Percentiles rank a stretch among this genome's conserved stretches.
These are phyloP conservation scores for Salvia splendens DNA, from an alignment of 257 asterid species.

Conservation along the genomic window DNA sequence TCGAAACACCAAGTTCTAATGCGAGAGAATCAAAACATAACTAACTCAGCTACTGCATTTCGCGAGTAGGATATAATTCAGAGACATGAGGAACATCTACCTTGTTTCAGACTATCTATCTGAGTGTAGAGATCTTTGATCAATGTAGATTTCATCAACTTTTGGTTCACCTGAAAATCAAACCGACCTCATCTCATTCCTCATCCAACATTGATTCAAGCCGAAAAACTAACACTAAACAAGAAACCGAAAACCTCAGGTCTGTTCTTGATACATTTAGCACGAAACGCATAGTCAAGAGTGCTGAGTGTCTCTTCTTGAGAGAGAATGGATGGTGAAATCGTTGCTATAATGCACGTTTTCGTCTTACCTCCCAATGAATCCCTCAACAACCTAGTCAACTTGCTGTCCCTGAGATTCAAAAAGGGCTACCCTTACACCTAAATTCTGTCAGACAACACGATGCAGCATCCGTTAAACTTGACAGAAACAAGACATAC, in stretches of 20 bases:
- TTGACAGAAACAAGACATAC: constrained; percentile 29
- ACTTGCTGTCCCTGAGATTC: constrained; percentile 59
- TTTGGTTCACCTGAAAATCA: constrained; percentile 48
- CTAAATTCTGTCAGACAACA: background rate
- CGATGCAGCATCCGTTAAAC: background rate
- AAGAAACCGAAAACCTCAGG: constrained; percentile 50
- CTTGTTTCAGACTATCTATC: constrained; percentile 52
- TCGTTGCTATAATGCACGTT: constrained; percentile 61
- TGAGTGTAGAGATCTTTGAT: constrained; percentile 48
- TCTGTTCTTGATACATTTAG: constrained; percentile 59
- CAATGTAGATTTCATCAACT: constrained; percentile 48
- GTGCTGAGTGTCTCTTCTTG: constrained; percentile 69
- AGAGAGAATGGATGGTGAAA: constrained; percentile 61
- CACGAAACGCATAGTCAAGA: constrained; percentile 60
- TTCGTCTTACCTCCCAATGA: constrained; percentile 66
- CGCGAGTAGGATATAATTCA: too few species aligned
- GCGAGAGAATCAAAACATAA: background rate
- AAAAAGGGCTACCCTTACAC: constrained; percentile 1
- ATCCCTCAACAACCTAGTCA: constrained; percentile 63
- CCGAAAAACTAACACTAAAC: background rate
- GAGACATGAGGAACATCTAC: constrained; percentile 10
- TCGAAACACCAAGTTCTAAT: constrained; percentile 46
- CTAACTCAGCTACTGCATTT: too few species aligned
- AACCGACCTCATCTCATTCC: background rate
- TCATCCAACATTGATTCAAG: background rate